These are phyloP conservation scores for Magnusiomyces ingens DNA, from an alignment of 1,139 yeast species.

Conservation along the genomic window DNA sequence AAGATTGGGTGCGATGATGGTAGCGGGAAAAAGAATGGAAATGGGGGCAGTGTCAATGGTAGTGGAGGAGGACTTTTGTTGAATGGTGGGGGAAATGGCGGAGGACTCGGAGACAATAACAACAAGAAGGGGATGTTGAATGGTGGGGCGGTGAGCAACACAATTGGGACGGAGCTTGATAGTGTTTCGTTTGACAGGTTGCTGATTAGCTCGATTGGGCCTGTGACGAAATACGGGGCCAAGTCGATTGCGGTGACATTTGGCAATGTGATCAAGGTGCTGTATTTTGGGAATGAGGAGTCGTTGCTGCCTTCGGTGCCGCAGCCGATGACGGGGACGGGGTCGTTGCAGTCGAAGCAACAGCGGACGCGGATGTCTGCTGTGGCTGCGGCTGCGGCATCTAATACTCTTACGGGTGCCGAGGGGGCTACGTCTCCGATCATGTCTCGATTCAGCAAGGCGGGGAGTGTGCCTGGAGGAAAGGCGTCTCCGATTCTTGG, in stretches of 20 bases:
- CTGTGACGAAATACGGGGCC: constrained; percentile 62
- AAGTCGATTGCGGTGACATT: constrained; percentile 69
- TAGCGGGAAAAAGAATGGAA: not conserved
- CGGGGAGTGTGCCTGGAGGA: not conserved
- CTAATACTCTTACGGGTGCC: not conserved
- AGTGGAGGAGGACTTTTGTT: too few species aligned
- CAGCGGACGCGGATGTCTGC: not conserved
- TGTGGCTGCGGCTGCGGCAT: not conserved
- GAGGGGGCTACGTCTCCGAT: not conserved
- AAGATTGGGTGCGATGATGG: not conserved
- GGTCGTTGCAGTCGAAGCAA: not conserved
- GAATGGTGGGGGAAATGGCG: not conserved
- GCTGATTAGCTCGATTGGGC: constrained; percentile 46
- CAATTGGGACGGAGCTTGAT: constrained; percentile 15
- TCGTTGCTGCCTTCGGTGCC: constrained; percentile 11
- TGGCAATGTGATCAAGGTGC: constrained; percentile 63
- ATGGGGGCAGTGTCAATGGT: too few species aligned
- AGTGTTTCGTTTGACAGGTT: constrained; percentile 25
- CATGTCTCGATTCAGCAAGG: not conserved
- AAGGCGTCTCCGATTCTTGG: constrained; percentile 5
- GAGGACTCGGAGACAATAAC: not conserved
- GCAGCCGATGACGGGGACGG: not conserved
- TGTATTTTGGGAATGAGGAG: constrained; percentile 62
- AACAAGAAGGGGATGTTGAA: too few species aligned
- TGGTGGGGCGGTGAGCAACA: constrained; percentile 1